Percentiles rank a stretch among this genome's conserved stretches.
Conservation (phyloP, 2,329 filamentous ascomycete species). For the Orbilia blumenaviensis region DNA sequence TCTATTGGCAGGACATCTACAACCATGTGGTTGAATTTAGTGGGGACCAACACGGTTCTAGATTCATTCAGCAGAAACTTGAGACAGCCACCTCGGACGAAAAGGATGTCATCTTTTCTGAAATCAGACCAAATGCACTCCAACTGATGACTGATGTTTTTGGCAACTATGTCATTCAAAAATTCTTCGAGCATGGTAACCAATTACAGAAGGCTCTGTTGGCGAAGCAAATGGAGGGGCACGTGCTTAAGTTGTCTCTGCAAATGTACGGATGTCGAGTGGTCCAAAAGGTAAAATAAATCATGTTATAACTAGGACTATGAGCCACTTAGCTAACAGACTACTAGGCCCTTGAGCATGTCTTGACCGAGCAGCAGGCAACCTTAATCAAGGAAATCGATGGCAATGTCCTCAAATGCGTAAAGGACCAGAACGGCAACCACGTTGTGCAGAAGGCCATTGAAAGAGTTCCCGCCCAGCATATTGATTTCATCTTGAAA, state of each 20-base stretch:
- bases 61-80: constrained; percentile 93
- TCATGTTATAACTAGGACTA: background rate
- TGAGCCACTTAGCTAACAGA: background rate
- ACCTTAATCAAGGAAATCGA: constrained; percentile 84
- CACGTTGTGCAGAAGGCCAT: constrained; percentile 97
- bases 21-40: constrained; percentile 90
- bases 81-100: constrained; percentile 94
- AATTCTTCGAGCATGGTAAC: constrained; percentile 94
- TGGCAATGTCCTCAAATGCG: constrained; percentile 76
- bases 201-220: constrained; percentile 90
- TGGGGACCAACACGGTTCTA: constrained; percentile 92
- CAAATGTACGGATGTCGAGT: constrained; percentile 96
- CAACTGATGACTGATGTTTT: constrained; percentile 97
- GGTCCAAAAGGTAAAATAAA: constrained; percentile 79
- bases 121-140: constrained; percentile 83
- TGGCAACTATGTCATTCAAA: constrained; percentile 98
- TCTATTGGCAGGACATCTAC: constrained; percentile 74
- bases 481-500: constrained; percentile 85
- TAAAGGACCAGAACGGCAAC: constrained; percentile 90
- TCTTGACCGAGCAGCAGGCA: constrained; percentile 90
- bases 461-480: constrained; percentile 77
- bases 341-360: constrained; percentile 80
- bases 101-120: constrained; percentile 87
- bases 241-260: constrained; percentile 78
- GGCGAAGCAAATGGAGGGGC: constrained; percentile 85